Base-by-base conservation (phyloP, 2,329 filamentous ascomycete genomes). In the Elsinoe necatrix region DNA sequence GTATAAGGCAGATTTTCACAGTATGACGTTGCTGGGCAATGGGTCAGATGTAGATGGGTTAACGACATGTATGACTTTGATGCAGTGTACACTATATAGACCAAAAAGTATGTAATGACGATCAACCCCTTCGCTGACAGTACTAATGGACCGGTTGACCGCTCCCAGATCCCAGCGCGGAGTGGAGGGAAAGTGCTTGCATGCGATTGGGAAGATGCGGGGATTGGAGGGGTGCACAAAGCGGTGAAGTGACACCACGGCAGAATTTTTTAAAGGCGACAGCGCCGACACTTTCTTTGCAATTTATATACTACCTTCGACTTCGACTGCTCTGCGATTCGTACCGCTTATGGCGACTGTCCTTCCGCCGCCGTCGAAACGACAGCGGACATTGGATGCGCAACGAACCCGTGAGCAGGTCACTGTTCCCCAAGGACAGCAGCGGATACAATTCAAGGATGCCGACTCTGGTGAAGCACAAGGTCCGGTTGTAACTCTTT, bases 331-430 rank as follows among this genome's bases (percentile, higher is more conserved):
- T 29, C 27, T 29, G 27, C 9, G 27, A 9, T 29, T 4, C 4
- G 6, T 12, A 43, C 6, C 18, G 39, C 39, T 34, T 12, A 95
- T 95, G 89, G 82, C 89, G 63, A 95, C 89, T 4, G 73, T 91
- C 48, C 70, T 85, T 4, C 89, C 89, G n/a, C 89, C 88, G 47
- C 88, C 89, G 3, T 91, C 85, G 54, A 97, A 96, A 73, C 83
- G 90, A 60, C 90, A 95, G 68, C 87, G 85, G 71, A 82, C 86
- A 51, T 88, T 88, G 63, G 80, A 80, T 20, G 78, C 86, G 39
- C 87, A 89, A 63, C 83, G 82, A 65, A 81, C 86, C 6, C 79
- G 83, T 62, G 75, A 82, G 47, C 89, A 95, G 67, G 85, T 93
- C 67, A 70, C 71, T 20, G 80, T 86, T 51, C 80, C 86, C 0